Conservation (phyloP, 352 stramenopile genomes). For the Achlya hypogyna region DNA sequence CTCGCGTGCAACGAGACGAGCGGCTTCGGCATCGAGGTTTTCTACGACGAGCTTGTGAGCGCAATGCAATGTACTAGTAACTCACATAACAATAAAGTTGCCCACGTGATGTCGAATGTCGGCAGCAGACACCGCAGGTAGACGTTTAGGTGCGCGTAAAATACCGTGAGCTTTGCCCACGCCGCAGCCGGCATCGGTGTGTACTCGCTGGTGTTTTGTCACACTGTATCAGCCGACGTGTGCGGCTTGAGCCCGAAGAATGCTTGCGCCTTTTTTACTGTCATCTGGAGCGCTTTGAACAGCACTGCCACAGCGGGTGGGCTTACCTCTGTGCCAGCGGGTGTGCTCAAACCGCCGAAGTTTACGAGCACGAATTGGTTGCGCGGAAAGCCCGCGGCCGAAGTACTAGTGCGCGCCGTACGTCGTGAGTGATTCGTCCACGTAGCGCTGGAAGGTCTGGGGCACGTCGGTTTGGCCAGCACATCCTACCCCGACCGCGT, state of each 20-base stretch:
- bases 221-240: slow-evolving; percentile 32
- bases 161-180: slow-evolving; percentile 31
- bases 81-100: neutral
- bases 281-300: slow-evolving; percentile 17
- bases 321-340: slow-evolving; percentile 24
- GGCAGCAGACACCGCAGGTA: slow-evolving; percentile 43
- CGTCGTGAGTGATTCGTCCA: slow-evolving; percentile 29
- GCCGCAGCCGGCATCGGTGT: slow-evolving; percentile 29
- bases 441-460: slow-evolving; percentile 38
- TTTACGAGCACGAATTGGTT: slow-evolving; percentile 82
- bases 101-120: neutral
- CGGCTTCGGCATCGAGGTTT: too few relatives aligned
- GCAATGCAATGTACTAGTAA: too few relatives aligned
- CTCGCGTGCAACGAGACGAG: too few relatives aligned
- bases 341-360: slow-evolving; percentile 77
- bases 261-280: slow-evolving; percentile 35
- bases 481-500: slow-evolving; percentile 21
- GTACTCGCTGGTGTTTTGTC: slow-evolving; percentile 64
- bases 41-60: too few relatives aligned
- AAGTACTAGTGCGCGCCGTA: slow-evolving; percentile 79
- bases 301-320: neutral
- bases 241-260: slow-evolving; percentile 35
- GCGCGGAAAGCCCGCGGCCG: slow-evolving; percentile 69
- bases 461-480: slow-evolving; percentile 19
- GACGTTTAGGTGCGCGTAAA: slow-evolving; percentile 65